Conservation (phyloP, 192 early-diverging fungal genomes). For the Podila epigama region DNA sequence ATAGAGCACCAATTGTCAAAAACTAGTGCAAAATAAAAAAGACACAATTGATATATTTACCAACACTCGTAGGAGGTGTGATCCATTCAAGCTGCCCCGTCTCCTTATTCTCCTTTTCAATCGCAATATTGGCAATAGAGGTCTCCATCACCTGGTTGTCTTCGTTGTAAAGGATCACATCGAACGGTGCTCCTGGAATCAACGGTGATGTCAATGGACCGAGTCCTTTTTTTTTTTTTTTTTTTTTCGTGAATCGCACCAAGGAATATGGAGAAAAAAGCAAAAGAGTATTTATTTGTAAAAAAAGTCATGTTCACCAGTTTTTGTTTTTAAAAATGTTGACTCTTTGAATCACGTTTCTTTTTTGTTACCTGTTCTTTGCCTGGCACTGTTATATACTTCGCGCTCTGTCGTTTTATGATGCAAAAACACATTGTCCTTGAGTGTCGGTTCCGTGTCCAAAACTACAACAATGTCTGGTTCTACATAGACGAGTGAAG, state of each 20-base stretch:
- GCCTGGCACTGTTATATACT: slow-evolving; percentile 54
- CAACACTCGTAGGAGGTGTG: slow-evolving; percentile 47
- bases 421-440: slow-evolving; percentile 14
- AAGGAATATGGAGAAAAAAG: not conserved
- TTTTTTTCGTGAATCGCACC: too few relatives aligned
- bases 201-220: slow-evolving; percentile 13
- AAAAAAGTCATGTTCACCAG: too few relatives aligned
- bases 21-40: slow-evolving; percentile 23
- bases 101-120: slow-evolving; percentile 33
- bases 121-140: slow-evolving; percentile 63
- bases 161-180: slow-evolving; percentile 62
- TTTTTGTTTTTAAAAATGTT: too few relatives aligned
- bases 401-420: slow-evolving; percentile 65
- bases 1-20: not conserved
- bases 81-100: slow-evolving; percentile 49
- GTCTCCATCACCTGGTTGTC: slow-evolving; percentile 59
- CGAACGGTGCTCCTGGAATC: slow-evolving; percentile 43
- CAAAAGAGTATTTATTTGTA: too few relatives aligned
- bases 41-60: not conserved
- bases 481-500: slow-evolving; percentile 1
- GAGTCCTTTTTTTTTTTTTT: too few relatives aligned
- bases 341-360: not conserved
- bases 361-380: slow-evolving; percentile 33
- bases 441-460: slow-evolving; percentile 42
- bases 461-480: slow-evolving; percentile 37